Conservation (phyloP, 306 rosid species). For the Boehmeria nivea region DNA sequence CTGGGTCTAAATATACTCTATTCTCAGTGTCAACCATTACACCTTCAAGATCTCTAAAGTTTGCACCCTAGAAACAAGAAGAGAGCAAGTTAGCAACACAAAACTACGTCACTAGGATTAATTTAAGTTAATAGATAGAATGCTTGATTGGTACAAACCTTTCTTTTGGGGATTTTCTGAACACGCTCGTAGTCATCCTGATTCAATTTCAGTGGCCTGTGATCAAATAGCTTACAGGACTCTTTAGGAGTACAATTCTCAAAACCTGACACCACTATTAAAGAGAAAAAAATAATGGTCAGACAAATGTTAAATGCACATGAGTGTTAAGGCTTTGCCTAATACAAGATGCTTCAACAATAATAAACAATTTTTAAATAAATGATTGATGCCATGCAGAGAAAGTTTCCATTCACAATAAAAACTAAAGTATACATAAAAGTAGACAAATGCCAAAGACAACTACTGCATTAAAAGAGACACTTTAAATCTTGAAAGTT, state of each 20-base stretch:
- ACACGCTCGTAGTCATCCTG: constrained; percentile 62
- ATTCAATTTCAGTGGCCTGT: constrained; percentile 51
- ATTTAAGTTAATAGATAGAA: no score
- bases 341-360: no score
- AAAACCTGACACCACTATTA: constrained; percentile 38
- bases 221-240: constrained; percentile 39
- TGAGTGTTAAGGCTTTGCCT: no score
- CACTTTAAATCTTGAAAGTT: no score
- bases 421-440: no score
- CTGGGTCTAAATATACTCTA: constrained; percentile 64
- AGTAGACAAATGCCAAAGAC: no score
- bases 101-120: no score
- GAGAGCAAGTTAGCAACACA: no score
- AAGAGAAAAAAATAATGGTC: neutral
- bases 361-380: no score
- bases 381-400: no score
- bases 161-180: constrained; percentile 50
- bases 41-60: constrained; percentile 76
- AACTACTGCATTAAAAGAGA: no score
- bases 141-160: constrained; percentile 33
- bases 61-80: constrained; percentile 51
- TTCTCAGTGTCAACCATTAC: constrained; percentile 53
- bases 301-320: neutral
- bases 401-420: no score
- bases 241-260: neutral